These are phyloP conservation scores for Mycocentrospora acerina DNA, from an alignment of 2,329 filamentous ascomycete species.

Conservation along the genomic window DNA sequence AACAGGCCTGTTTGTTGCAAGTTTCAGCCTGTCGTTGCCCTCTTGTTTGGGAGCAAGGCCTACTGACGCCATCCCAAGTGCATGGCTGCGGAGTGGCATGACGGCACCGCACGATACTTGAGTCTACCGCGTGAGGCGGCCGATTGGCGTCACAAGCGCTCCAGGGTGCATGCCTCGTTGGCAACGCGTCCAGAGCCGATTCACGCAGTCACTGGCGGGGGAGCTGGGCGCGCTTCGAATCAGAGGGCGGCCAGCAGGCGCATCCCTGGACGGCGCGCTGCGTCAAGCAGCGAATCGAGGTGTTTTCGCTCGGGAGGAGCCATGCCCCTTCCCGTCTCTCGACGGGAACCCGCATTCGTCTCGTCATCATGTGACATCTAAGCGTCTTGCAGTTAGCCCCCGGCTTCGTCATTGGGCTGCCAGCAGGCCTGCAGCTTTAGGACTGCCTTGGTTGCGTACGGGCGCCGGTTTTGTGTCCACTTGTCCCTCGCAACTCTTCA, in stretches of 20 bases:
- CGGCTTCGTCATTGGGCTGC: conserved; percentile 17
- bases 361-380: conserved; percentile 30
- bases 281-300: conserved; percentile 32
- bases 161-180: conserved; percentile 39
- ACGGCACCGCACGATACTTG: conserved; percentile 12
- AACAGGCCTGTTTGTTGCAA: conserved; percentile 12
- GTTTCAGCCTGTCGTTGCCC: conserved; percentile 14
- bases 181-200: conserved; percentile 36
- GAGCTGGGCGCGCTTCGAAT: conserved; percentile 28
- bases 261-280: conserved; percentile 24
- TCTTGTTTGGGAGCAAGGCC: too few relatives aligned
- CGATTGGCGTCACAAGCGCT: conserved; percentile 37
- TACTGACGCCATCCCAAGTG: conserved; percentile 26
- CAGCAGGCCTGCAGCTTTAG: conserved; percentile 14
- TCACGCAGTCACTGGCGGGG: conserved; percentile 26
- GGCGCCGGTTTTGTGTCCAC: conserved; percentile 35
- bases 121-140: conserved; percentile 9
- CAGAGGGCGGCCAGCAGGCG: conserved; percentile 17
- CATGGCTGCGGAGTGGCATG: conserved; percentile 29
- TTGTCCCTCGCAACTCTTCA: conserved; percentile 37
- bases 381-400: conserved; percentile 11
- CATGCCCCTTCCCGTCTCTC: conserved; percentile 20
- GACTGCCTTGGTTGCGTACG: conserved; percentile 20
- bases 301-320: conserved; percentile 37
- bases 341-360: conserved; percentile 21